Evolutionary conservation across 176 grass and related monocot genomes (phyloP).

Genomic region (Areca catechu): DNA sequence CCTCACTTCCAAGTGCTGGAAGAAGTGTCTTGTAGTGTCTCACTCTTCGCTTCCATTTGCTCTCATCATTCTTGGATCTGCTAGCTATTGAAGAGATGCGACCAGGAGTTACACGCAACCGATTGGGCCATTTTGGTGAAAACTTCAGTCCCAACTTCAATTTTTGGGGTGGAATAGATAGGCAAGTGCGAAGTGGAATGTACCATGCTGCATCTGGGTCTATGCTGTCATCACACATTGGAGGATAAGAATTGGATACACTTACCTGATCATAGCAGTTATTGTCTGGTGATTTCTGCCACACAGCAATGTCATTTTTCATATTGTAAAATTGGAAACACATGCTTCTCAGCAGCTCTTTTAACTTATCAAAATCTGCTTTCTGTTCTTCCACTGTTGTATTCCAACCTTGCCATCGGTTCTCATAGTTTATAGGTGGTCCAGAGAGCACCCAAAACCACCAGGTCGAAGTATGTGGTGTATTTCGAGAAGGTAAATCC

Average conservation of each 20-base stretch:
- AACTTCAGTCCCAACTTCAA: conserved; percentile 34
- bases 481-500: conserved; percentile 84
- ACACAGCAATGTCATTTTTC: conserved; percentile 88
- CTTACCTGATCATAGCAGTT: conserved; percentile 74
- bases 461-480: conserved; percentile 72
- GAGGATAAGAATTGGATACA: conserved; percentile 33
- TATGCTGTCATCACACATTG: conserved; percentile 83
- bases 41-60: conserved; percentile 50
- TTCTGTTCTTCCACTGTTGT: conserved; percentile 76
- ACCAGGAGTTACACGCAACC: conserved; percentile 43
- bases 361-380: conserved; percentile 51
- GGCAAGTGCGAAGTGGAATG: conserved; percentile 67
- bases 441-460: conserved; percentile 84
- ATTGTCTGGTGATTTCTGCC: conserved; percentile 60
- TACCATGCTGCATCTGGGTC: conserved; percentile 86
- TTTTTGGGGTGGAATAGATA: conserved; percentile 41
- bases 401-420: conserved; percentile 90
- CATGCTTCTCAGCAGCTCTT: conserved; percentile 55
- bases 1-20: conserved; percentile 55
- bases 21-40: conserved; percentile 64
- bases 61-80: conserved; percentile 65
- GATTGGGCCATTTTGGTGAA: conserved; percentile 70
- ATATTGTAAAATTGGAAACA: conserved; percentile 78
- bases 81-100: conserved; percentile 39
- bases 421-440: conserved; percentile 91